phyloP scores from a whole-genome alignment of 1,139 yeast genomes.

The Nakaseomyces bracarensis region DNA sequence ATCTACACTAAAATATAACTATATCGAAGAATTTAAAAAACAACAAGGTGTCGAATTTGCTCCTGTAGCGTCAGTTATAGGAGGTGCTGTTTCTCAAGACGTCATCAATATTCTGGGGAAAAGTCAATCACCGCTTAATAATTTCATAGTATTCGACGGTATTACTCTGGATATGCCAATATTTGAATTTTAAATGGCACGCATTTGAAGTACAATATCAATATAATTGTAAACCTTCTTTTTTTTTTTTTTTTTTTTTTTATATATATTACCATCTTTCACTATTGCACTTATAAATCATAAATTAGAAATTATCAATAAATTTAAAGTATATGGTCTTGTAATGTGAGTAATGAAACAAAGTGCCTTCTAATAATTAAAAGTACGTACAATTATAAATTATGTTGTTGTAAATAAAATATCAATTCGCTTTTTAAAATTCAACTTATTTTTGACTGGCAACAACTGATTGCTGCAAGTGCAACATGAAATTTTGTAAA shows the following conservation, averaged over 20 bases:
- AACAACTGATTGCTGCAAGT: constrained; percentile 76
- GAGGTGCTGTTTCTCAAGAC: constrained; percentile 89
- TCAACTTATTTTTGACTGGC: constrained; percentile 33
- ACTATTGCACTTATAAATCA: neutral
- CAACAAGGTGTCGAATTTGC: constrained; percentile 66
- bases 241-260: too few relatives aligned
- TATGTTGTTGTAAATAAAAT: too few relatives aligned
- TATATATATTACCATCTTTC: neutral
- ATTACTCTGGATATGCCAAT: constrained; percentile 67
- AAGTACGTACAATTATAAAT: too few relatives aligned
- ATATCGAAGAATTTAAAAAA: constrained; percentile 36
- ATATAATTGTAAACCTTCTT: too few relatives aligned
- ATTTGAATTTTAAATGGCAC: constrained; percentile 34
- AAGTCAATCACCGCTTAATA: constrained; percentile 75
- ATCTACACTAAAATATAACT: constrained; percentile 34
- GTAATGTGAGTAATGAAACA: neutral
- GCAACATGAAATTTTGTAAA: constrained; percentile 84
- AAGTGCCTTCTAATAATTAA: too few relatives aligned
- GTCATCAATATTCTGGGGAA: constrained; percentile 73
- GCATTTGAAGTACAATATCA: neutral
- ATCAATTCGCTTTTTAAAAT: neutral
- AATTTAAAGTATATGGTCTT: neutral
- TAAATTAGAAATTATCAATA: neutral
- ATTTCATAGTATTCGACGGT: constrained; percentile 71
- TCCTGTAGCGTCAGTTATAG: constrained; percentile 81